Percentiles rank a stretch among this genome's conserved stretches.
Evolutionary conservation across 2,329 filamentous ascomycete genomes (phyloP).

Genomic region (Ilyonectria sp.): DNA sequence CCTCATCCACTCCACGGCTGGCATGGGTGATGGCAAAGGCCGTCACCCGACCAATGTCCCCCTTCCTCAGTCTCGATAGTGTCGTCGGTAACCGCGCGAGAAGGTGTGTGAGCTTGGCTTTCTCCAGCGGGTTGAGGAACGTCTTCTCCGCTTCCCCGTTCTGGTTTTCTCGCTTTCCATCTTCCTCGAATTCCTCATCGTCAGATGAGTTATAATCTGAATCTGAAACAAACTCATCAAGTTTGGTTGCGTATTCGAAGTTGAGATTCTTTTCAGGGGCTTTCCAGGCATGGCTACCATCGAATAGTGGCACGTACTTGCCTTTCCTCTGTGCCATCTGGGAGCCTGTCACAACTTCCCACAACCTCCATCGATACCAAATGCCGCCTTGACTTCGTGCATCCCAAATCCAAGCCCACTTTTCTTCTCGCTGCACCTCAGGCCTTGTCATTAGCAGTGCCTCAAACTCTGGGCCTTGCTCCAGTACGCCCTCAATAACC

Average conservation of each 20-base stretch:
- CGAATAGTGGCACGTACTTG: constrained; percentile 78
- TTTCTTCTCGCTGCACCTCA: constrained; percentile 87
- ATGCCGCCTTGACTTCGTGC: constrained; percentile 83
- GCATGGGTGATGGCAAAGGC: constrained; percentile 92
- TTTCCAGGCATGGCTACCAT: constrained; percentile 84
- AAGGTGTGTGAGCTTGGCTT: constrained; percentile 87
- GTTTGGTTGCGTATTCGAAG: constrained; percentile 83
- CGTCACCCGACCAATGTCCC: constrained; percentile 88
- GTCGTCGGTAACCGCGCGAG: constrained; percentile 86
- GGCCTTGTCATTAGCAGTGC: constrained; percentile 90
- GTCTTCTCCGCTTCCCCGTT: constrained; percentile 65
- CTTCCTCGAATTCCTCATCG: constrained; percentile 80
- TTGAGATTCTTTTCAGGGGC: constrained; percentile 80
- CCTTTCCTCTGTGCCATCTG: constrained; percentile 61
- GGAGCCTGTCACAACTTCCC: constrained; percentile 84
- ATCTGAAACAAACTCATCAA: constrained; percentile 87
- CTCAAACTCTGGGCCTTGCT: constrained; percentile 89
- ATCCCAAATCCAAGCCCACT: constrained; percentile 96
- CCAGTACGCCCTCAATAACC: constrained; percentile 84
- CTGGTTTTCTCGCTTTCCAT: constrained; percentile 65
- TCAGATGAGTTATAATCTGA: constrained; percentile 90
- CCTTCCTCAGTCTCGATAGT: constrained; percentile 81
- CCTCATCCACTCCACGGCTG: constrained; percentile 87
- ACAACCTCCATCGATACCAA: constrained; percentile 94
- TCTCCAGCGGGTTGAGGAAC: constrained; percentile 86